A percentile compares a stretch with the other conserved stretches of the same genome.
These are phyloP conservation scores for Tricholoma terreum DNA, from an alignment of 768 basidiomycete species.

Conservation along the genomic window DNA sequence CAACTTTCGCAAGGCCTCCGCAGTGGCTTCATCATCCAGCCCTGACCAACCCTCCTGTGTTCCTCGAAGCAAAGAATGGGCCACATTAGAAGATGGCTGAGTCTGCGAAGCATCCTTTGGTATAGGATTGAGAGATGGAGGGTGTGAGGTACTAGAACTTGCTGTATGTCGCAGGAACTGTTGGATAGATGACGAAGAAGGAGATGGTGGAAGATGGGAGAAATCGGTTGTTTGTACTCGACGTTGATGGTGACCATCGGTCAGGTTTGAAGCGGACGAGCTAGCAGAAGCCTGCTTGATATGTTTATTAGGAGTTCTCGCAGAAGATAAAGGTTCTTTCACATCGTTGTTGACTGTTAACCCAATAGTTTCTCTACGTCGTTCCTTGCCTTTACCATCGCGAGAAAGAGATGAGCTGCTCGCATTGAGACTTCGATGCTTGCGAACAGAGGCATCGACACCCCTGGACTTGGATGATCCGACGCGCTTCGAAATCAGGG, in stretches of 20 bases:
- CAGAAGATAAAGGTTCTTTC: conserved; percentile 28
- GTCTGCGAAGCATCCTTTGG: conserved; percentile 44
- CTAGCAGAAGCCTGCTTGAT: conserved; percentile 65
- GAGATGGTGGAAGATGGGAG: conserved; percentile 88
- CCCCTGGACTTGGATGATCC: conserved; percentile 42
- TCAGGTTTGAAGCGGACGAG: conserved; percentile 61
- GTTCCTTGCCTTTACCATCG: conserved; percentile 51
- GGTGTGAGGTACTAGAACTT: conserved; percentile 37
- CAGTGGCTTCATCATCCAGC: conserved; percentile 84
- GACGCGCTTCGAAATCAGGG: conserved; percentile 50
- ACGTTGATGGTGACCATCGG: conserved; percentile 47
- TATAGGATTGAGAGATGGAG: conserved; percentile 36
- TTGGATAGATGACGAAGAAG: conserved; percentile 86
- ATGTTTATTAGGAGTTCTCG: conserved; percentile 45
- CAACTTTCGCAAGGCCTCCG: conserved; percentile 87
- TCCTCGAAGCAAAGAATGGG: conserved; percentile 80
- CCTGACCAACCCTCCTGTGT: conserved; percentile 90
- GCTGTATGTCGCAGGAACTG: conserved; percentile 67
- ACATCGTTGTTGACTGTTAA: conserved; percentile 38
- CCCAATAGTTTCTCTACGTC: conserved; percentile 51
- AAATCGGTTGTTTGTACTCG: conserved; percentile 74
- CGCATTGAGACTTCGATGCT: conserved; percentile 70
- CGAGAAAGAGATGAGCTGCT: conserved; percentile 37
- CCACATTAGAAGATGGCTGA: conserved; percentile 62
- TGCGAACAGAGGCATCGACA: conserved; percentile 51